Conservation (phyloP, 768 basidiomycete genomes). For the Phanerochaete sordida region DNA sequence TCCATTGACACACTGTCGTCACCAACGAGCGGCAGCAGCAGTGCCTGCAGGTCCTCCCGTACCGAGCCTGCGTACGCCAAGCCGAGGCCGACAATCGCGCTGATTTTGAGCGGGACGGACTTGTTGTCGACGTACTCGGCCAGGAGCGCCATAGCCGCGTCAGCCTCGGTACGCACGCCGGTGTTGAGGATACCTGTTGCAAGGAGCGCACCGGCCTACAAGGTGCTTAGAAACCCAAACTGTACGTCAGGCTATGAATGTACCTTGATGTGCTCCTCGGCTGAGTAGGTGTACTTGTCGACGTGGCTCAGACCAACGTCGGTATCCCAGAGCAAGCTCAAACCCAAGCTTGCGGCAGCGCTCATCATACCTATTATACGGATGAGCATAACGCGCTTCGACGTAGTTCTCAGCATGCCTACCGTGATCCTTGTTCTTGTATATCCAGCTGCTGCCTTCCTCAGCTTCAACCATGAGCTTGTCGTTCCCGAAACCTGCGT, state of each 20-base stretch:
- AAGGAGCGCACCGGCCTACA: constrained; percentile 84
- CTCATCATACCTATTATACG: constrained; percentile 82
- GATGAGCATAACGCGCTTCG: neutral
- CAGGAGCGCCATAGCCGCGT: constrained; percentile 87
- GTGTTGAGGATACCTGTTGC: constrained; percentile 92
- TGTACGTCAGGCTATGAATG: neutral
- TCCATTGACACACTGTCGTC: constrained; percentile 89
- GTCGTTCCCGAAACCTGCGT: constrained; percentile 98
- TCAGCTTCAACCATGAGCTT: constrained; percentile 97
- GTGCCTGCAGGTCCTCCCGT: constrained; percentile 73
- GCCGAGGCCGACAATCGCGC: constrained; percentile 89
- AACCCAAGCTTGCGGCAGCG: constrained; percentile 90
- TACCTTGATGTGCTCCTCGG: constrained; percentile 95
- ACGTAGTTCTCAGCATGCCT: constrained; percentile 14
- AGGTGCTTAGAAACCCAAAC: neutral
- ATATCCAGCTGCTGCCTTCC: constrained; percentile 97
- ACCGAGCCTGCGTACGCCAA: constrained; percentile 95
- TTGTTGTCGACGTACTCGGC: constrained; percentile 89
- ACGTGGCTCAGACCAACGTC: constrained; percentile 91
- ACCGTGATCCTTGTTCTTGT: constrained; percentile 99
- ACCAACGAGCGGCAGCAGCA: constrained; percentile 77
- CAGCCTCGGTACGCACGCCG: constrained; percentile 87
- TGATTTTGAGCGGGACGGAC: constrained; percentile 77
- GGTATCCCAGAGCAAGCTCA: constrained; percentile 94
- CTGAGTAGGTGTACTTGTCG: constrained; percentile 96